Evolutionary conservation across 169 alveolate species (phyloP), one percentile per base, ranked within the genome.

Genomic region (Cryptosporidium ryanae): DNA sequence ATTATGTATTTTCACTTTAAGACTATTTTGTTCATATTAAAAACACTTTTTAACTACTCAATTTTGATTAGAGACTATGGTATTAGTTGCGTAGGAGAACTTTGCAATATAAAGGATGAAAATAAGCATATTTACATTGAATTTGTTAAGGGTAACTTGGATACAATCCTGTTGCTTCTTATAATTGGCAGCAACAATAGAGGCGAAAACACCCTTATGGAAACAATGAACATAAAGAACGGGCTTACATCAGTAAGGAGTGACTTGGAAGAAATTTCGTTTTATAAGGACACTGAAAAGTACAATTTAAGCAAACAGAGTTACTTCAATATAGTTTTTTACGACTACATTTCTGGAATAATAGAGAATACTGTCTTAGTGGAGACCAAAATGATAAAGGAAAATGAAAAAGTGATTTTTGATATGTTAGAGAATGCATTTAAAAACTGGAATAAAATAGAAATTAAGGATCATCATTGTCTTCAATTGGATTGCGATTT

Each of bases 61-160:
- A 52, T 48, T 2, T 54, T 54, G 32, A 68, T 68, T n/a, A 23
- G 32, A 2, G 83, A 46, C n/a, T 66, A 48, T 23, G 31, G 48
- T 25, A 27, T 27, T 23, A 17, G 31, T 31, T 66, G 52, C 23
- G 0, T 49, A 5, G 8, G 6, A 10, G 82, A 44, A 43, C 25
- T 38, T 1, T 5, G 4, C 10, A 31, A 44, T 21, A 21, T 8
- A 25, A 3, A 17, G 23, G 82, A 66, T 38, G 46, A 38, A 38
- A 38, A 38, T 10, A 38, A 1, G 8, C 3, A 38, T 6, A 38
- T 38, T 38, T 1, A 38, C 8, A 10, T 38, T 4, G 46, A 38
- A 17, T 68, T 68, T n/a, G 18, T 68, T 13, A 34, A 68, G 6
- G n/a, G 55, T 27, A 68, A 68, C 21, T 17, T 68, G 67, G 83